A percentile compares a stretch with the other conserved stretches of the same genome.
Evolutionary conservation across 345 rosid species (phyloP).

Genomic region (Angophora floribunda): DNA sequence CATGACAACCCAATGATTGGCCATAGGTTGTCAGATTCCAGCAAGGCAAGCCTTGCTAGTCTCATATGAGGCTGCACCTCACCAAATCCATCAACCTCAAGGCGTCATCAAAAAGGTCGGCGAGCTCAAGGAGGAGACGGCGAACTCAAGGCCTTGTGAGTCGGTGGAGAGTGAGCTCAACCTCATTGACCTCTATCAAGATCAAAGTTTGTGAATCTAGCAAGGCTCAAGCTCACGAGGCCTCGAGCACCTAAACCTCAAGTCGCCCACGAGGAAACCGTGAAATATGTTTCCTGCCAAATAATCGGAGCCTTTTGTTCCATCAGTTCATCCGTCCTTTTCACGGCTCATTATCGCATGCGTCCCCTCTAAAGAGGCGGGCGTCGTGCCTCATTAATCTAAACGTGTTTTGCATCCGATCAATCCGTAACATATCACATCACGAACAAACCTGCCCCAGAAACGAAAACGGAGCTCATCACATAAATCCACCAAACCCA

Average conservation of each 20-base stretch:
- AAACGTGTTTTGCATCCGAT: background rate
- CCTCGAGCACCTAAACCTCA: too few relatives aligned
- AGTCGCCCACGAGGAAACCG: too few relatives aligned
- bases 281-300: too few relatives aligned
- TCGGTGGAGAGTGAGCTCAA: too few relatives aligned
- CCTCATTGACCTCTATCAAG: background rate
- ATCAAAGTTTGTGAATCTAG: too few relatives aligned
- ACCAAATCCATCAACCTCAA: background rate
- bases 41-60: fast-evolving
- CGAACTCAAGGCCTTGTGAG: background rate
- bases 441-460: background rate
- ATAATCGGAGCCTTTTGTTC: too few relatives aligned
- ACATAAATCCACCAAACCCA: background rate
- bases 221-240: too few relatives aligned
- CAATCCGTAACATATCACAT: background rate
- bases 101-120: background rate
- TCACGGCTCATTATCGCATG: background rate
- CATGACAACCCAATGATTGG: background rate
- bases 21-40: background rate
- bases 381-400: background rate
- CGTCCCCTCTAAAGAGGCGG: too few relatives aligned
- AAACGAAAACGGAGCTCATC: background rate
- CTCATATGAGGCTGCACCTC: background rate
- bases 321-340: background rate
- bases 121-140: background rate